Base-by-base conservation (phyloP, 2,329 filamentous ascomycete species). In the Rhexocercosporidium sp. region DNA sequence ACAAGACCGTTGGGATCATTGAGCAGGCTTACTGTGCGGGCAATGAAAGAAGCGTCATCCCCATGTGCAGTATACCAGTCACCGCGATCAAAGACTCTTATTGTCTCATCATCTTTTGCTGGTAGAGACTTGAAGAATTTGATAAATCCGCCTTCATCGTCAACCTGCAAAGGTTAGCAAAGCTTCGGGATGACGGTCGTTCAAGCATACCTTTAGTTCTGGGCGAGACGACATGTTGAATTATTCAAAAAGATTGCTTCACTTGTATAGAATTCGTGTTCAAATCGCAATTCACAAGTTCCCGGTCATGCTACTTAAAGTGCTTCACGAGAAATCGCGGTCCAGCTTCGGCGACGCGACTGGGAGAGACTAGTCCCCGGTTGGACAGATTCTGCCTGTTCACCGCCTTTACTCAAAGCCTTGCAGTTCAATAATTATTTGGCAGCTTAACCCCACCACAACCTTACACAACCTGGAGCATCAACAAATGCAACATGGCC, bases 21-120 rank as follows among this genome's bases (percentile, higher is more conserved):
- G 41, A 31, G 29, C 56, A 31, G 57, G 22, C 83, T 69, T 79
- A 91, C 91, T 20, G 90, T 92, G 71, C 89, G 87, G 14, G 93
- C 93, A 73, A 96, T 94, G 78, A 94, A 94, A 72, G 87, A 88
- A 61, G 93, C 93, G 88, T 96, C 90, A 66, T 93, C 87, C 56
- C 92, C 93, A 76, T 97, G 93, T n/a, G 94, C 92, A 6, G 95
- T 97, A 79, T 97, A 97, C 86, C 90, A 99, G 77, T 99, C 96
- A 41, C 92, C 92, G 71, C 96, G 89, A 76, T 98, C 94, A 77
- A 98, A 98, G 68, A 99, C 91, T 63, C 96, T 90, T 63, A 99
- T 86, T 0, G 93, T 94, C 64, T 92, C 91, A 46, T 89, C 86
- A 73, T 89, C 88, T 62, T 89, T 88, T 16, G 83, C 75, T 6